Evolutionary conservation across 2,329 filamentous ascomycete genomes (phyloP).

Genomic region (Colletotrichum salicis): DNA sequence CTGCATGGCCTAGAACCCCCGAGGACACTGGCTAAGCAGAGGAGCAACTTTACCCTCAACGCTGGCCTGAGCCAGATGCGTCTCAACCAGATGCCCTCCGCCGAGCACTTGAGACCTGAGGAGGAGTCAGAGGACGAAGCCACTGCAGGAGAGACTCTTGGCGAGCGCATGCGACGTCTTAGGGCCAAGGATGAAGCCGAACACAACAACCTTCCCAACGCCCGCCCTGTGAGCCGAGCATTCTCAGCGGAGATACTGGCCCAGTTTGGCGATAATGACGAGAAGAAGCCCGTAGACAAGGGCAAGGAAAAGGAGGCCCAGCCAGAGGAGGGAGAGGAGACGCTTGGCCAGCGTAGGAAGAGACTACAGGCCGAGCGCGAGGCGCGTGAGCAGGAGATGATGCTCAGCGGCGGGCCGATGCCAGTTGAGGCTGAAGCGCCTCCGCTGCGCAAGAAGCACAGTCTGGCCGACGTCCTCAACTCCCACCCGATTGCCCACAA

Average conservation of each 20-base stretch:
- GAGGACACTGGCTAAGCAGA: constrained; percentile 49
- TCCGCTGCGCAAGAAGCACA: constrained; percentile 51
- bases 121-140: constrained; percentile 54
- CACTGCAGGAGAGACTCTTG: constrained; percentile 70
- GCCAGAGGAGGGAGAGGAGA: constrained; percentile 73
- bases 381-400: constrained; percentile 68
- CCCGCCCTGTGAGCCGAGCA: constrained; percentile 70
- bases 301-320: constrained; percentile 43
- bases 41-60: constrained; percentile 57
- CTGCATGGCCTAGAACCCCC: constrained; percentile 70
- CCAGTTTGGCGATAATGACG: constrained; percentile 65
- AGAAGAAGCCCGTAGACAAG: constrained; percentile 49
- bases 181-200: constrained; percentile 63
- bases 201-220: constrained; percentile 58
- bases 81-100: constrained; percentile 40
- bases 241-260: constrained; percentile 77
- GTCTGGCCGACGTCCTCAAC: constrained; percentile 69
- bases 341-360: constrained; percentile 79
- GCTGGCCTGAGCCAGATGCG: constrained; percentile 41
- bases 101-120: constrained; percentile 38
- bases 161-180: constrained; percentile 72
- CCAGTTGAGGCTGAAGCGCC: constrained; percentile 46
- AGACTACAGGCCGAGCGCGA: constrained; percentile 77
- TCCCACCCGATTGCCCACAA: constrained; percentile 53
- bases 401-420: constrained; percentile 42